phyloP scores from a whole-genome alignment of 805 yeast species.

The Wickerhamiella domercqiae region DNA sequence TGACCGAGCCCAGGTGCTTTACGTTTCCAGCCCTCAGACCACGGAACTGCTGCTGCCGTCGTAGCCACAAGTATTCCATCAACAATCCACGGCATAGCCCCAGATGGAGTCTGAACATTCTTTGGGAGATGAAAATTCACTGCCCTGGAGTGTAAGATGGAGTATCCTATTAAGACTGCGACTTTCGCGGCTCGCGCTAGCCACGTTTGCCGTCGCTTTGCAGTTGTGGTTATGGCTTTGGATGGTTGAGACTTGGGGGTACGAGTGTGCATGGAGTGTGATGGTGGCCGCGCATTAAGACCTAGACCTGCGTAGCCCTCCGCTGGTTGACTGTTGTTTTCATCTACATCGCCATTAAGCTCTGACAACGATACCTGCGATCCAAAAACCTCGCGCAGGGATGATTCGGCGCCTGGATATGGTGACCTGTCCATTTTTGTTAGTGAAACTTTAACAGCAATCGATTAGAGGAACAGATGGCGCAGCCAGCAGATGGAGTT shows the following conservation, averaged over 20 bases:
- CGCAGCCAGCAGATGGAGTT: too few species aligned
- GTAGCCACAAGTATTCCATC: conserved; percentile 5
- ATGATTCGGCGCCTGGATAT: too few species aligned
- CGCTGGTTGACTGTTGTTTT: conserved; percentile 1
- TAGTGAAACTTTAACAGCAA: too few species aligned
- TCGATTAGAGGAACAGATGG: too few species aligned
- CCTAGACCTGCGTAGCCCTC: conserved; percentile 16
- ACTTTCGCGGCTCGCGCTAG: neutral
- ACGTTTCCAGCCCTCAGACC: conserved; percentile 3
- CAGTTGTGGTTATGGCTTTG: too few species aligned
- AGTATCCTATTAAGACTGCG: conserved; percentile 6
- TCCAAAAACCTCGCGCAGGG: conserved; percentile 27
- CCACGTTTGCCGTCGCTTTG: neutral
- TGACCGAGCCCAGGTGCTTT: too few species aligned
- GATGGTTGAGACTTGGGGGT: neutral
- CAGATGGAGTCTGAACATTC: neutral
- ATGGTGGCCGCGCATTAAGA: conserved; percentile 14
- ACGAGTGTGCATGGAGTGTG: conserved; percentile 15
- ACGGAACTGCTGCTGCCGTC: conserved; percentile 7
- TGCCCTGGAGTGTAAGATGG: conserved; percentile 10
- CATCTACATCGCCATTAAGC: conserved; percentile 20
- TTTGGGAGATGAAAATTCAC: conserved; percentile 13
- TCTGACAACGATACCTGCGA: conserved; percentile 26
- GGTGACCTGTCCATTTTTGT: too few species aligned
- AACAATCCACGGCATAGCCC: conserved; percentile 6